Evolutionary conservation across 495 filamentous ascomycete genomes (phyloP).

Genomic region (Trichoderma erinaceum): DNA sequence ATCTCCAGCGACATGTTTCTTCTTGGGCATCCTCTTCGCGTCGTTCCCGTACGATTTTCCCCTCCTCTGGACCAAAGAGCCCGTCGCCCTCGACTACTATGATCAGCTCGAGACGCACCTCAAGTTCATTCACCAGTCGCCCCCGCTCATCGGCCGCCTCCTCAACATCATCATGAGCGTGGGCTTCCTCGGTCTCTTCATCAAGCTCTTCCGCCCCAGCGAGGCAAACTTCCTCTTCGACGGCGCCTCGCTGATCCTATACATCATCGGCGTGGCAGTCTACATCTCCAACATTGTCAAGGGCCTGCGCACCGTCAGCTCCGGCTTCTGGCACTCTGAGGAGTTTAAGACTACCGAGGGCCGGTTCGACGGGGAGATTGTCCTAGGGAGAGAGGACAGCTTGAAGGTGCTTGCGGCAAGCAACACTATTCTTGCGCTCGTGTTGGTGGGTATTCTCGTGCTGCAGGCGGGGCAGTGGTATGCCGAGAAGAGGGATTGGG

Average conservation of each 20-base stretch:
- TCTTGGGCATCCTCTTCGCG: slow-evolving; percentile 97
- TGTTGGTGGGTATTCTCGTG: slow-evolving; percentile 83
- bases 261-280: slow-evolving; percentile 83
- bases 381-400: slow-evolving; percentile 71
- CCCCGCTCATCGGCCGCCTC: slow-evolving; percentile 84
- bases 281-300: slow-evolving; percentile 94
- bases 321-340: slow-evolving; percentile 46
- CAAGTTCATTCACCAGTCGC: slow-evolving; percentile 75
- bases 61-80: slow-evolving; percentile 77
- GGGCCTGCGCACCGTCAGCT: slow-evolving; percentile 72
- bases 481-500: slow-evolving; percentile 83
- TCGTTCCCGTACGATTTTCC: slow-evolving; percentile 97
- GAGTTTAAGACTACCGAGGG: slow-evolving; percentile 45
- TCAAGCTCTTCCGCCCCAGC: slow-evolving; percentile 84
- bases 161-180: slow-evolving; percentile 87
- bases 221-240: slow-evolving; percentile 97
- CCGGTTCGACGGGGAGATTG: slow-evolving; percentile 35
- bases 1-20: slow-evolving; percentile 76
- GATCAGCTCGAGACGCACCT: slow-evolving; percentile 82
- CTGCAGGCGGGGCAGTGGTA: slow-evolving; percentile 99
- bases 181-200: slow-evolving; percentile 83
- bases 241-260: slow-evolving; percentile 82
- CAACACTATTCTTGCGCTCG: slow-evolving; percentile 89
- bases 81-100: slow-evolving; percentile 59
- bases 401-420: slow-evolving; percentile 88